Conservation (phyloP, 176 grass and related monocot genomes). For the Rhynchospora pubera region DNA sequence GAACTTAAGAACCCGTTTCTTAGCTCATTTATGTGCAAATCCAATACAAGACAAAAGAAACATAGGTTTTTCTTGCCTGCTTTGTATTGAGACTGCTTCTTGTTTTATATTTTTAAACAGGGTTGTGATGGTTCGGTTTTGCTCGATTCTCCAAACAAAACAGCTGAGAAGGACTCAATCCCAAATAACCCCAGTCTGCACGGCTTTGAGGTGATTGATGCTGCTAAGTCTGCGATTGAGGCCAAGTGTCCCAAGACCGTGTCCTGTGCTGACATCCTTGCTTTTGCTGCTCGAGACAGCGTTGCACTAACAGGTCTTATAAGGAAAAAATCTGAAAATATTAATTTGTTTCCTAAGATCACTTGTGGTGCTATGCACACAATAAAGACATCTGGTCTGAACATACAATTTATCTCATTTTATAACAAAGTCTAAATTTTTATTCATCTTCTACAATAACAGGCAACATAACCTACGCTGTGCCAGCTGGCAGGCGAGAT, state of each 20-base stretch:
- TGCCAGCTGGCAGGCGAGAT: conserved; percentile 58
- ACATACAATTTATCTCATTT: background rate
- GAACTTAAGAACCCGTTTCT: background rate
- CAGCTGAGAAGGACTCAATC: conserved; percentile 31
- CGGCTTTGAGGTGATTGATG: conserved; percentile 49
- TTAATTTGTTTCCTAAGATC: too few relatives aligned
- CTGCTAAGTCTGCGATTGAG: conserved; percentile 52
- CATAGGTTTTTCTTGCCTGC: background rate
- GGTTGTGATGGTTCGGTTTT: conserved; percentile 69
- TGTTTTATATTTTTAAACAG: conserved; percentile 4
- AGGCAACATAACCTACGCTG: conserved; percentile 24
- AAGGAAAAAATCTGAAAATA: too few relatives aligned
- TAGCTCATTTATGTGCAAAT: background rate
- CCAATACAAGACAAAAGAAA: background rate
- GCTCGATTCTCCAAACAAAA: conserved; percentile 50
- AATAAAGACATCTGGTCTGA: too few relatives aligned
- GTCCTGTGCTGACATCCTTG: conserved; percentile 54
- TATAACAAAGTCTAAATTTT: background rate
- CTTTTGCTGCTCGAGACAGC: conserved; percentile 49
- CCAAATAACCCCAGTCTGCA: conserved; percentile 58
- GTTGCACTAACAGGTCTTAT: conserved; percentile 21
- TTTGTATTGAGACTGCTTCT: background rate
- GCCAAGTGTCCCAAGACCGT: conserved; percentile 32
- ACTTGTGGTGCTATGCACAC: background rate
- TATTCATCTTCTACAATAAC: background rate